A percentile compares a stretch with the other conserved stretches of the same genome.
Conservation (phyloP, 108 stramenopile genomes). For the Craspedostauros australis region DNA sequence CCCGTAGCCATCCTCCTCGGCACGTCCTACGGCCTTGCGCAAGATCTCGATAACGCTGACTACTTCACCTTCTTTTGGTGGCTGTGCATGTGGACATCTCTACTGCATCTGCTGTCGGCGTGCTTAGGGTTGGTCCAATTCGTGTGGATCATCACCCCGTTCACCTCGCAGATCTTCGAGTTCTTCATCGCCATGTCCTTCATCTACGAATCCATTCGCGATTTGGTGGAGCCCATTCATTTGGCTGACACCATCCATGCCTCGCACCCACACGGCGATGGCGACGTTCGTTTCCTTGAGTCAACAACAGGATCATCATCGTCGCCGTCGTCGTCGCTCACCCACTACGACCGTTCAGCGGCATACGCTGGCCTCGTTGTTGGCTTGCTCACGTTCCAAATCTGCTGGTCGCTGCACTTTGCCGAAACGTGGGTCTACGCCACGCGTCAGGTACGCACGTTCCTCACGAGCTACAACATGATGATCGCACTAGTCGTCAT, state of each 20-base stretch:
- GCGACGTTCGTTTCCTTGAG: too few relatives aligned
- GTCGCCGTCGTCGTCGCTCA: too few relatives aligned
- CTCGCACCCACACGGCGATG: background rate
- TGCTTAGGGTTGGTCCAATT: conserved; percentile 21
- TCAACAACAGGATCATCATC: too few relatives aligned
- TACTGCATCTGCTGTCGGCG: conserved; percentile 25
- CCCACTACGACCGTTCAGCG: conserved; percentile 5
- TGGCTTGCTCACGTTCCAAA: conserved; percentile 23
- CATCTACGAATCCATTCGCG: conserved; percentile 19
- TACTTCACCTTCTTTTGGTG: conserved; percentile 57
- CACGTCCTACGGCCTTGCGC: conserved; percentile 29
- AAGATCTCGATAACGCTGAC: conserved; percentile 18
- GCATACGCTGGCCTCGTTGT: conserved; percentile 27
- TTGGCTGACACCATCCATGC: background rate
- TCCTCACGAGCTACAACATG: conserved; percentile 40
- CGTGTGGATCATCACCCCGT: conserved; percentile 46
- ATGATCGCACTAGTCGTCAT: conserved; percentile 32
- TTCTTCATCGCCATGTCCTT: conserved; percentile 47
- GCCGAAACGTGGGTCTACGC: conserved; percentile 36
- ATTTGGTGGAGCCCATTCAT: conserved; percentile 29
- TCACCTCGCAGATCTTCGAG: conserved; percentile 55
- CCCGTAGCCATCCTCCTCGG: conserved; percentile 41
- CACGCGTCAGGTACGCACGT: conserved; percentile 21
- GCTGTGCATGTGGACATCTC: conserved; percentile 43
- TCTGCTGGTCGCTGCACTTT: conserved; percentile 34